Evolutionary conservation across 1,139 yeast species (phyloP), one percentile per base, ranked within the genome.

Genomic region (Candida pseudoviswanathii): DNA sequence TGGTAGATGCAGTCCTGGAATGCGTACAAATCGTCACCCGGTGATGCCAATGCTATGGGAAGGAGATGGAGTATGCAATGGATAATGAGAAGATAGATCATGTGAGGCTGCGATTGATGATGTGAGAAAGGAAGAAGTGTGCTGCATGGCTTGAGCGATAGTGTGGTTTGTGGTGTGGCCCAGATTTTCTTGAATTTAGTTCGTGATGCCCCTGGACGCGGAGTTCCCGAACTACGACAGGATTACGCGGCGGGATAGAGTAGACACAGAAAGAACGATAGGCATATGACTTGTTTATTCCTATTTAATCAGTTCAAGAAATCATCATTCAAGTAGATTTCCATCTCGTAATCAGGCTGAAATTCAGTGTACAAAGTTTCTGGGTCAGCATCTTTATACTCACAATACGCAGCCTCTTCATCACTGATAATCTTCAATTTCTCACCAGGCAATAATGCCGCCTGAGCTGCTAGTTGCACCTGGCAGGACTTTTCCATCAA

Each of bases 21-120:
- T 45, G 85, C 89, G 5, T 81, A 81, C 36, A 90, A 70, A 37
- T 84, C 80, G 63, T 92, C 97, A 5, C 98, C 98, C 0, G 83
- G 82, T 0, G 96, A 89, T 0, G 82, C 89, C 41, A 44, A 29
- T 21, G 40, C 30, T 16, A 21, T 22, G 5, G 41, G 29, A 26
- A 41, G 25, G 9, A 44, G 29, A 27, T 16, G n/a, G 29, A 10
- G 11, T 34, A 32, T 10, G n/a, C n/a, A 26, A 3, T 11, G 27
- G 25, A 16, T 16, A 16, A 16, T 16, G 16, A 16, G 16, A 16
- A 16, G 16, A 16, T 16, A 16, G 16, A 16, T 16, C 16, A 16
- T 31, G 11, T 10, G n/a, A 22, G 6, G 21, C 8, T 42, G 24
- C 9, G 16, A 16, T 16, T 16, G 16, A 16, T 16, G 16, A 16